A percentile compares a stretch with the other conserved stretches of the same genome.
Conservation (phyloP, 73 alveolate species). For the Paramecium bursaria region DNA sequence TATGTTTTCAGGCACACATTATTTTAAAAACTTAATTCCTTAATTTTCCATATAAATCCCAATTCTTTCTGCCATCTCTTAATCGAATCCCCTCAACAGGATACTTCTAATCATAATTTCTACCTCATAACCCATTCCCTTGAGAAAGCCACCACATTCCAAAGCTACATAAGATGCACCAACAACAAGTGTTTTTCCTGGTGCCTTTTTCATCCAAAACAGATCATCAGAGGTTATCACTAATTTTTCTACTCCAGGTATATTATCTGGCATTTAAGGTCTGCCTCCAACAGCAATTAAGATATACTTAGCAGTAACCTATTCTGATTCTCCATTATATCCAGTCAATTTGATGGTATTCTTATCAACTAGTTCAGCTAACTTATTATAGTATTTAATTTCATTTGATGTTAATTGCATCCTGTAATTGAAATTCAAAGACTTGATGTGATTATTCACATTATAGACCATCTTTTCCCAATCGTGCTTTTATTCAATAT, state of each 20-base stretch:
- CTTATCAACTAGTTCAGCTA: conserved; percentile 93
- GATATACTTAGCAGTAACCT: conserved; percentile 83
- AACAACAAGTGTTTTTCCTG: conserved; percentile 98
- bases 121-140: conserved; percentile 93
- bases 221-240: conserved; percentile 94
- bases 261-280: conserved; percentile 77
- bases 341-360: conserved; percentile 93
- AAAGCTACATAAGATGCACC: conserved; percentile 99
- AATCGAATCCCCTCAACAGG: conserved; percentile 97
- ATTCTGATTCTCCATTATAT: conserved; percentile 80
- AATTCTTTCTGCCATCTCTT: conserved; percentile 95
- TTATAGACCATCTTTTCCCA: conserved; percentile 91
- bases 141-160: conserved; percentile 98
- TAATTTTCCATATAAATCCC: conserved; percentile 88
- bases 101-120: conserved; percentile 97
- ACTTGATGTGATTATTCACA: conserved; percentile 88
- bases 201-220: conserved; percentile 90
- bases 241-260: conserved; percentile 53
- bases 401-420: conserved; percentile 81
- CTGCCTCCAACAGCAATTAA: conserved; percentile 96
- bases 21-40: conserved; percentile 88
- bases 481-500: conserved; percentile 75
- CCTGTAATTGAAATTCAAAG: conserved; percentile 93
- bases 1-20: conserved; percentile 85
- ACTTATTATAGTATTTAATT: conserved; percentile 90